Percentiles rank a stretch among this genome's conserved stretches.
phyloP scores from a whole-genome alignment of 1,284 basidiomycete species.

The Puccinia coronata region DNA sequence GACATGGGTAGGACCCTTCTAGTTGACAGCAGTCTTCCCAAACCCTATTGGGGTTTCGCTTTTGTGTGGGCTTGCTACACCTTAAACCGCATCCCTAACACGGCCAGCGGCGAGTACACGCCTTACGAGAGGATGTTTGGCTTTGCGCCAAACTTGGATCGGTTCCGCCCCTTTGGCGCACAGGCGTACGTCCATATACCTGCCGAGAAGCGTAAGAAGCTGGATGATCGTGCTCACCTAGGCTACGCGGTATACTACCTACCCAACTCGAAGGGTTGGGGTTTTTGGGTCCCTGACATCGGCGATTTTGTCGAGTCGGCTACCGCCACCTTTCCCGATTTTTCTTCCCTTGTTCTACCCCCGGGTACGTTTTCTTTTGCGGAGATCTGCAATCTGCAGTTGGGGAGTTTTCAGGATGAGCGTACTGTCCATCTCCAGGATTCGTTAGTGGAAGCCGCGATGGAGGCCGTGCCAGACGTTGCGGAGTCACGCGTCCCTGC shows the following conservation, averaged over 20 bases:
- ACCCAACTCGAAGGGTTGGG: not conserved
- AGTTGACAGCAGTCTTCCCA: no score
- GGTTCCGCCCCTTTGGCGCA: not conserved
- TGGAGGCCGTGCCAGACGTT: not conserved
- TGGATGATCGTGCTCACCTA: not conserved
- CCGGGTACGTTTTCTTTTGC: not conserved
- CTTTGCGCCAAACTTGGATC: not conserved
- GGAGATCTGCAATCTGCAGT: not conserved
- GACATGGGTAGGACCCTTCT: no score
- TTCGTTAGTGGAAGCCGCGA: not conserved
- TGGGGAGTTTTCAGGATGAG: not conserved
- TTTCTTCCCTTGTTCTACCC: not conserved
- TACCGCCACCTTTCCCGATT: not conserved
- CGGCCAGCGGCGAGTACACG: no score
- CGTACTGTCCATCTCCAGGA: not conserved
- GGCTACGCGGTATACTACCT: not conserved
- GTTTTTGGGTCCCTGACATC: not conserved
- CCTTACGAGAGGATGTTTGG: no score
- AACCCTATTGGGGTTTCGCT: no score
- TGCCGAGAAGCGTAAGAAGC: not conserved
- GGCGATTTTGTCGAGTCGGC: not conserved
- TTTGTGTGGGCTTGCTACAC: no score
- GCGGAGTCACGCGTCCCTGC: not conserved
- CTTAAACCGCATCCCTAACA: no score
- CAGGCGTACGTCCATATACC: not conserved